A percentile compares a stretch with the other conserved stretches of the same genome.
Conservation (phyloP, 2,329 filamentous ascomycete species). For the Teratosphaeria destructans region DNA sequence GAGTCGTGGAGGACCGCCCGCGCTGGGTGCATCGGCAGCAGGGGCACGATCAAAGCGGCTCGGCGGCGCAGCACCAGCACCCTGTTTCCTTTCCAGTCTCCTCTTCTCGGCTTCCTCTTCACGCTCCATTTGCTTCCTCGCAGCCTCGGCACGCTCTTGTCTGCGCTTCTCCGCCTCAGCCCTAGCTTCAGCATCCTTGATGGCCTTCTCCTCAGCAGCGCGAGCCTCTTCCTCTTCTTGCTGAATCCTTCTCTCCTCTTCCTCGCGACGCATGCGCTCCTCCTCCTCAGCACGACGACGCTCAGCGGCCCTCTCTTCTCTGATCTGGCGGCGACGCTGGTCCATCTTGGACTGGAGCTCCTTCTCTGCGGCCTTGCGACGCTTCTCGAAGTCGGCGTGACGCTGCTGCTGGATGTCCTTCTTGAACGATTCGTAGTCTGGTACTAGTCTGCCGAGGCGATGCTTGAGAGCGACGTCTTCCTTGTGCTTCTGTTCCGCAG, state of each 20-base stretch:
- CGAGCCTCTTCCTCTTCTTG: conserved; percentile 80
- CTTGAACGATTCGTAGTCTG: conserved; percentile 76
- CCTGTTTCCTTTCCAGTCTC: conserved; percentile 51
- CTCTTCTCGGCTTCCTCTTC: conserved; percentile 80
- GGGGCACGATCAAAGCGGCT: conserved; percentile 30
- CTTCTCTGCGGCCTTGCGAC: conserved; percentile 79
- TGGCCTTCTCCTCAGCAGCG: conserved; percentile 68
- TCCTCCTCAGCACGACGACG: conserved; percentile 75
- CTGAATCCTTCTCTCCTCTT: conserved; percentile 67
- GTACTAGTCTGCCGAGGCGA: conserved; percentile 73
- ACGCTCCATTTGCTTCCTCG: conserved; percentile 36
- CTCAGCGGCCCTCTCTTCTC: conserved; percentile 73
- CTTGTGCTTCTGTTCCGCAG: conserved; percentile 79
- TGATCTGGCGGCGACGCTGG: conserved; percentile 75
- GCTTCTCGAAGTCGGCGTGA: conserved; percentile 91
- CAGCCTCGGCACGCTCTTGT: conserved; percentile 36
- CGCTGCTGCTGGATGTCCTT: conserved; percentile 74
- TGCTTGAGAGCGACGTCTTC: conserved; percentile 90
- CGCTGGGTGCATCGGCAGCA: conserved; percentile 31
- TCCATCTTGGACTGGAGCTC: conserved; percentile 90
- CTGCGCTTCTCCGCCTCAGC: conserved; percentile 57
- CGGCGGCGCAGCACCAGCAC: conserved; percentile 26
- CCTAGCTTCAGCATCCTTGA: conserved; percentile 45
- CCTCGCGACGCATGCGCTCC: conserved; percentile 67
- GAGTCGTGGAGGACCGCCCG: conserved; percentile 50